Percentiles rank a stretch among this genome's conserved stretches.
Conservation (phyloP, 176 grass and related monocot genomes). For the Phyllostachys edulis region DNA sequence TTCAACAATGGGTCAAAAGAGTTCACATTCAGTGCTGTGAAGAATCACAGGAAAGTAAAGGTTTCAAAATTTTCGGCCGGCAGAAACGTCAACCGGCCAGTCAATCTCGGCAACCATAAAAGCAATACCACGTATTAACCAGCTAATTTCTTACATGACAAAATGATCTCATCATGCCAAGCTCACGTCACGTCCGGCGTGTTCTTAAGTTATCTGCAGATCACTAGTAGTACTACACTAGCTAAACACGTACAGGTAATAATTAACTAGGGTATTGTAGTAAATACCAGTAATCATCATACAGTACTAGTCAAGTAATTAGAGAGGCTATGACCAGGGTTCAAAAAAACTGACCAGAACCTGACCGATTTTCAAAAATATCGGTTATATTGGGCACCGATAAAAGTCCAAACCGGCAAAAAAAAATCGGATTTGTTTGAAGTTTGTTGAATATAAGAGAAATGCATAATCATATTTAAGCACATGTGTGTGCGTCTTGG, state of each 20-base stretch:
- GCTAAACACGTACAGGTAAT: not conserved
- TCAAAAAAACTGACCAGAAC: too few species aligned
- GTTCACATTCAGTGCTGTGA: conserved; percentile 10
- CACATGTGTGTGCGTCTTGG: too few species aligned
- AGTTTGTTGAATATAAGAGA: too few species aligned
- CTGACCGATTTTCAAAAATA: too few species aligned
- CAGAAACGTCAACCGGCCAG: not conserved
- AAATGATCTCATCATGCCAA: not conserved
- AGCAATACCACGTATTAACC: not conserved
- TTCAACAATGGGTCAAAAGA: not conserved
- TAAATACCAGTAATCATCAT: not conserved
- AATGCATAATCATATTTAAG: too few species aligned
- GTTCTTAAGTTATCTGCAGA: not conserved
- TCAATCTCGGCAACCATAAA: not conserved
- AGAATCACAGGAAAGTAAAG: not conserved
- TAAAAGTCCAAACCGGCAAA: too few species aligned
- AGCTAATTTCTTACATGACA: not conserved
- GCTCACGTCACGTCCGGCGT: not conserved
- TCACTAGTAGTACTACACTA: not conserved
- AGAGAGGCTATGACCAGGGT: not conserved
- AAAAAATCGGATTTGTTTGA: too few species aligned
- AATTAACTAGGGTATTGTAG: not conserved
- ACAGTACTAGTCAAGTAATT: not conserved
- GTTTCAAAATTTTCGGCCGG: not conserved
- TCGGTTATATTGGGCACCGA: too few species aligned